These are phyloP conservation scores for Kwoniella dejecticola DNA, from an alignment of 768 basidiomycete species.

Conservation along the genomic window DNA sequence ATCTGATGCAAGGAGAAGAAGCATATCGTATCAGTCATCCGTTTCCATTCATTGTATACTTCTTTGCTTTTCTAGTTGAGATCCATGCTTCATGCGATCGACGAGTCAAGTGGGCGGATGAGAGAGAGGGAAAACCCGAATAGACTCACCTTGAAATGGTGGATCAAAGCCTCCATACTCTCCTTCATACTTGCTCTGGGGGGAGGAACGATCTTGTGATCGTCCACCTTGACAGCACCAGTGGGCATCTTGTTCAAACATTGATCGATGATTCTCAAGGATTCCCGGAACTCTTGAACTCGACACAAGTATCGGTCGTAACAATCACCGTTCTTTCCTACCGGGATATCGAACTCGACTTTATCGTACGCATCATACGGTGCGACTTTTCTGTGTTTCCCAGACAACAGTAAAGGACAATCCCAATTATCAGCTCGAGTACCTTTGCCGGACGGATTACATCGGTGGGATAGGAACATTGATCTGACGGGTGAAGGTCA, in stretches of 20 bases:
- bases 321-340: conserved; percentile 95
- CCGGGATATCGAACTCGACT: conserved; percentile 97
- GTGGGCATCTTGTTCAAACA: conserved; percentile 96
- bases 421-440: no score
- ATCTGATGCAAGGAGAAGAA: conserved; percentile 60
- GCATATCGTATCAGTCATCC: not conserved
- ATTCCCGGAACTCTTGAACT: conserved; percentile 97
- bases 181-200: conserved; percentile 99
- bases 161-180: conserved; percentile 95
- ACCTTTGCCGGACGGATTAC: no score
- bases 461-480: no score
- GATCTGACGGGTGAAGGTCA: no score
- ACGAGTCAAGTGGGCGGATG: no score
- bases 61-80: no score
- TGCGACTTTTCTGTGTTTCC: conserved; percentile 67
- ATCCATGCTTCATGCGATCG: no score
- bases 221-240: conserved; percentile 90
- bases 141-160: conserved; percentile 92
- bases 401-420: no score
- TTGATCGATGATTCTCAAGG: conserved; percentile 80
- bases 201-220: conserved; percentile 95
- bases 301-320: conserved; percentile 97
- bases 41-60: no score
- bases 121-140: not conserved
- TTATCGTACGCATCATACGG: conserved; percentile 98